Base-by-base conservation (phyloP, 2,329 filamentous ascomycete genomes). In the Trichoderma asperellum region DNA sequence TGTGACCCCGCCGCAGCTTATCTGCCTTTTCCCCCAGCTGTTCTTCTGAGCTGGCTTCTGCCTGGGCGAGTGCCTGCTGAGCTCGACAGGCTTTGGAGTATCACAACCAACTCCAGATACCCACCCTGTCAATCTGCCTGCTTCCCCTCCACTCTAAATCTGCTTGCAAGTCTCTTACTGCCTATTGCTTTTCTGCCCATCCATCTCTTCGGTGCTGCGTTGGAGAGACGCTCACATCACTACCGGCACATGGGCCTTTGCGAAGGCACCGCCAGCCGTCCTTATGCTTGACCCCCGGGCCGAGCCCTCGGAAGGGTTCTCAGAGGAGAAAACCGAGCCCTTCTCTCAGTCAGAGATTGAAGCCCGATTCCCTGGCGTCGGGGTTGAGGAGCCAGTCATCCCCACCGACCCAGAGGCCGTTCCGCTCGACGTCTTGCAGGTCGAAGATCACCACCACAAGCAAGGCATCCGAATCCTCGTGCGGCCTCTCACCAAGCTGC, bases 381-480 rank as follows among this genome's bases (percentile, higher is more conserved):
- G 82, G 58, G 80, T 84, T 68, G 82, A 85, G 68, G 82, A 83
- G 71, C 74, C 78, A 18, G 75, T 81, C 71, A 76, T 78, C 58
- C 76, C 80, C 59, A 73, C 77, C 29, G 78, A 80, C 55, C 76
- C 79, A 71, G 81, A 81, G 71, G 79, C 80, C 32, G 82, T 88
- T n/a, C 84, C 86, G 29, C 80, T 89, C 71, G 86, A 88, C 74
- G 78, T 83, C 72, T 79, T 88, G 62, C 78, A 82, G 69, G 76
- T 86, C 72, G 83, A 85, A 74, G 83, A 85, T 71, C 80, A 84
- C 71, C 83, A 86, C 74, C 83, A 87, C 77, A 82, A 81, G 72
- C 81, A 85, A 74, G 86, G 85, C 73, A 86, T 88, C 72, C 85
- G 87, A 67, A 86, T 88, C 67, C 79, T 89, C 56, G 82, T 89